Evolutionary conservation across 1,139 yeast species (phyloP), one percentile per base, ranked within the genome.

Genomic region (Debaryomyces nepalensis): DNA sequence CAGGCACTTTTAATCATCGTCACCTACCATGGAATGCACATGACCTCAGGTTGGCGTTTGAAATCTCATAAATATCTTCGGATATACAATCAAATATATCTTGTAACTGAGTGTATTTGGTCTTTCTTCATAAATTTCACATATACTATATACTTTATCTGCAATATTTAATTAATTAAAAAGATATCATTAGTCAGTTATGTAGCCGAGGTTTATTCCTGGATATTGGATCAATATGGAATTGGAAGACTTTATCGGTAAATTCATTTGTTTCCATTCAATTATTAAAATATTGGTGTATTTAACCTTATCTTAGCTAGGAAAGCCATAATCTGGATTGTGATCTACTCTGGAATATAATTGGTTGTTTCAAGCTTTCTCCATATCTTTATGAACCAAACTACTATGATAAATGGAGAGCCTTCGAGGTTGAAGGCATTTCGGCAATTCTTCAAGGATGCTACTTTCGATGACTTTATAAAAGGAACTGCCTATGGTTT

Each of bases 401-500:
- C n/a, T 18, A 27, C 26, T 26, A 15, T 11, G 12, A 29, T n/a
- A 7, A 20, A 18, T 11, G 33, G 21, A 19, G 26, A 24, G 12
- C 4, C 35, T 23, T n/a, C n/a, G n/a, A 22, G 16, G 22, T 21
- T 20, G 11, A 12, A 33, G 21, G 9, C 21, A 9, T n/a, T 33
- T 19, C 36, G 26, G 16, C 33, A 12, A 22, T 36, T 41, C 22
- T 9, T 38, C 5, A 18, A 12, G 4, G 37, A 39, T 10, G 26
- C 33, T n/a, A 35, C 44, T 18, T 31, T 44, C 2, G 19, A 14
- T n/a, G 57, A 53, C 19, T 21, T 47, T n/a, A 26, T 41, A 14
- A 33, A 45, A 10, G 68, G 67, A 0, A 39, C 58, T 2, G 50
- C 37, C 0, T 50, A 52, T 26, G 69, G 73, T 0, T 11, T 68